A percentile compares a stretch with the other conserved stretches of the same genome.
These are phyloP conservation scores for Alternaria brassicicola DNA, from an alignment of 2,329 filamentous ascomycete species.

Conservation along the genomic window DNA sequence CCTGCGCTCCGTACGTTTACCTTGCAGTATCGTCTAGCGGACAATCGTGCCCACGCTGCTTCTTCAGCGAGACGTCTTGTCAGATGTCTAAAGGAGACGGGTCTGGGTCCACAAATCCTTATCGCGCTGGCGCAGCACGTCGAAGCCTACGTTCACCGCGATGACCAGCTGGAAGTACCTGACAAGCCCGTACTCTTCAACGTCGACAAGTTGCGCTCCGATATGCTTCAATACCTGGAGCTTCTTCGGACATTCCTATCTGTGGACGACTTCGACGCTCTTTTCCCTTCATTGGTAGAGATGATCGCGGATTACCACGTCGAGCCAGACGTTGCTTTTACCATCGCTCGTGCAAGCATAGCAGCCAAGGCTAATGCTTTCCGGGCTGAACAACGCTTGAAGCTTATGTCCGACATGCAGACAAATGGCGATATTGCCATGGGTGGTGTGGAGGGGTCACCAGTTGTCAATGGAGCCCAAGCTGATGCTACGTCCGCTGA, in stretches of 20 bases:
- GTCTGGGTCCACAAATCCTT: conserved; percentile 81
- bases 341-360: conserved; percentile 78
- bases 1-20: conserved; percentile 79
- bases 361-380: conserved; percentile 50
- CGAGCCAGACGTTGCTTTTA: conserved; percentile 80
- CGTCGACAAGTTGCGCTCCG: conserved; percentile 86
- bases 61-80: conserved; percentile 80
- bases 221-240: conserved; percentile 87
- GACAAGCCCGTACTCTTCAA: conserved; percentile 89
- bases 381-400: conserved; percentile 41
- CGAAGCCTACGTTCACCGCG: conserved; percentile 80
- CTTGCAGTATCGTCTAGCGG: conserved; percentile 74
- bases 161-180: conserved; percentile 75
- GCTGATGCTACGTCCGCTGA: conserved; percentile 9
- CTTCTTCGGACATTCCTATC: conserved; percentile 81
- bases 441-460: conserved; percentile 29
- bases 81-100: conserved; percentile 76
- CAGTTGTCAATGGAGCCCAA: conserved; percentile 9
- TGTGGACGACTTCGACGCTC: conserved; percentile 74
- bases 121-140: conserved; percentile 89
- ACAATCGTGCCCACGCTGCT: conserved; percentile 77
- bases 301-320: conserved; percentile 81
- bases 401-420: conserved; percentile 12
- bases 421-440: conserved; percentile 60
- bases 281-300: conserved; percentile 75